Base-by-base conservation (phyloP, 2,329 filamentous ascomycete species). In the Ophiostoma sp. region DNA sequence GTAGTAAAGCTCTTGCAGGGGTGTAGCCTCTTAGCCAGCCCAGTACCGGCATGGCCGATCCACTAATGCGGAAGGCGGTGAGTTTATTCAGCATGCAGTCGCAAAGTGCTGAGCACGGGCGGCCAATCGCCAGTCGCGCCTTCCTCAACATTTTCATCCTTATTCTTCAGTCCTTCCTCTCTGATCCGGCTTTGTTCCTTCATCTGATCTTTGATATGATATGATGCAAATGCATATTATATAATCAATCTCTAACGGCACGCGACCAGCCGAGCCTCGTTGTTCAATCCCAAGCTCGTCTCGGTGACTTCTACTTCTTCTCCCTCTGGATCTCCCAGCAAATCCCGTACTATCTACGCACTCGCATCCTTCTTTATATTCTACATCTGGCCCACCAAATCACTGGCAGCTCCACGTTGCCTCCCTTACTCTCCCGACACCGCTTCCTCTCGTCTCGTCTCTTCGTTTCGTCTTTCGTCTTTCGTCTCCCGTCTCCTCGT, bases 131-230 rank as follows among this genome's bases (percentile, higher is more conserved):
- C 47, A 14, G 18, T 63, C 42, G 52, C 49, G 36, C 40, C 47
- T 67, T 60, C 27, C 62, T 65, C 63, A 49, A 47, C 67, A 65
- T 9, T 68, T 68, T 52, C 63, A 44, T 9, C 42, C 41, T 38
- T 52, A 42, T 9, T 38, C 36, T 47, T 2, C 18, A n/a, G 18
- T 36, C 49, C 49, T 55, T n/a, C 49, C 49, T 52, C 49, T 55
- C 5, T 27, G 9, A 18, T 8, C 49, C 18, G 0, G 27, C 12
- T 40, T 6, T 58, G 38, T 47, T 7, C 9, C 18, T 52, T 63
- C 66, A 64, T 52, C 27, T 60, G 55, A 60, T 60, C 55, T 38
- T 16, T 4, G 4, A 14, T 16, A 16, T 38, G 3, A 16, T 16
- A 12, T 45, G 1, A 6, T 12, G 14, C 27, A 45, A 45, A 45